phyloP scores from a whole-genome alignment of 2,329 filamentous ascomycete species.

The Leptoxyphium fumago region DNA sequence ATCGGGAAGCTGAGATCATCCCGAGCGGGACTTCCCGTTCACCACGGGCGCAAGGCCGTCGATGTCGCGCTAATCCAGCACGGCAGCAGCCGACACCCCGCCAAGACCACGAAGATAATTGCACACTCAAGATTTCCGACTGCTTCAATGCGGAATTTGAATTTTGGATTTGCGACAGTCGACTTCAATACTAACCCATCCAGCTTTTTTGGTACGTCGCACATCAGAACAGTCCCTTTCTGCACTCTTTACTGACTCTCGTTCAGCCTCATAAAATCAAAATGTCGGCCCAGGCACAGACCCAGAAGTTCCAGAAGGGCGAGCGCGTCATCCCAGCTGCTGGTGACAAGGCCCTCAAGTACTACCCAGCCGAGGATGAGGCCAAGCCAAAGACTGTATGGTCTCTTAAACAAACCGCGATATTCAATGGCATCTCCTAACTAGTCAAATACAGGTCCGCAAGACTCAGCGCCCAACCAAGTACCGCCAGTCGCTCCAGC shows the following conservation, averaged over 20 bases:
- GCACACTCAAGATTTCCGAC: too few species aligned
- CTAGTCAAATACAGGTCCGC: slow-evolving; percentile 54
- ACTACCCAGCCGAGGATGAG: slow-evolving; percentile 95
- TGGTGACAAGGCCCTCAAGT: slow-evolving; percentile 92
- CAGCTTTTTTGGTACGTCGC: background rate
- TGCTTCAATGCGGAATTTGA: background rate
- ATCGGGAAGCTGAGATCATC: background rate
- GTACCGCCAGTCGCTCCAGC: slow-evolving; percentile 77
- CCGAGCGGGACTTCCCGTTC: too few species aligned
- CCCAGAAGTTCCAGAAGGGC: slow-evolving; percentile 97
- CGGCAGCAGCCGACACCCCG: too few species aligned
- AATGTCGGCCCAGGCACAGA: slow-evolving; percentile 30
- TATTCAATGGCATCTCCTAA: slow-evolving; percentile 1
- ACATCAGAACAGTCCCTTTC: too few species aligned
- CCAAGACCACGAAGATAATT: too few species aligned
- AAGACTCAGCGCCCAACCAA: slow-evolving; percentile 82
- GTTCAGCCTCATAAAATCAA: slow-evolving; percentile 7
- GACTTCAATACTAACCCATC: background rate
- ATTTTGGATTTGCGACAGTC: background rate
- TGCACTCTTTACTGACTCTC: background rate
- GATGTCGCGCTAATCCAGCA: too few species aligned
- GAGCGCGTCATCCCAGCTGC: slow-evolving; percentile 77
- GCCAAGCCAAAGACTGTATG: slow-evolving; percentile 80
- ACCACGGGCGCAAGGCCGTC: too few species aligned
- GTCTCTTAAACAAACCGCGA: background rate